phyloP scores from a whole-genome alignment of 495 filamentous ascomycete genomes.

The Talaromyces proteolyticus region DNA sequence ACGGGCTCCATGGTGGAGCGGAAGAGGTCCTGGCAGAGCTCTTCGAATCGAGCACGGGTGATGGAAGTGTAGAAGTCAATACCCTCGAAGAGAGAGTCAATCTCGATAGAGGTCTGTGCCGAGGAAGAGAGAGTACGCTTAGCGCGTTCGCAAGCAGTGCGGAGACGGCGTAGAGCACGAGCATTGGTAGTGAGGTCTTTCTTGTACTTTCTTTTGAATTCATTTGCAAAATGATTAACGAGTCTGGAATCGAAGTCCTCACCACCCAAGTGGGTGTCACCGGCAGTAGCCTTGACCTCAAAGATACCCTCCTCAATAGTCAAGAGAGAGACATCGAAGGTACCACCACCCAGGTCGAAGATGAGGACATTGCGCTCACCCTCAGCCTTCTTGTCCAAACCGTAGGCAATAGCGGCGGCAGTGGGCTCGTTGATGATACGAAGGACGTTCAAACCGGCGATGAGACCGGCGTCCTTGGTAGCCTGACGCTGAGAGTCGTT shows the following conservation, averaged over 20 bases:
- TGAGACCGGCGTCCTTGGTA: conserved; percentile 98
- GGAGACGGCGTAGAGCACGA: conserved; percentile 94
- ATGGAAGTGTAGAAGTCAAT: conserved; percentile 98
- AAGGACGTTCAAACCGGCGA: conserved; percentile 94
- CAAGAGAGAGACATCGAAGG: conserved; percentile 98
- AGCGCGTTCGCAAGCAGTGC: conserved; percentile 98
- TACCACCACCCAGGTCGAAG: conserved; percentile 99
- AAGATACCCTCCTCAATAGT: conserved; percentile 99
- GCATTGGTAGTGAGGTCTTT: conserved; percentile 82
- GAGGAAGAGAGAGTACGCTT: conserved; percentile 97
- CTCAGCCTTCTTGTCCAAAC: conserved; percentile 92
- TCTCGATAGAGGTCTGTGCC: conserved; percentile 96
- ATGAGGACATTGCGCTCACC: conserved; percentile 99
- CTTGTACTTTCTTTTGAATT: conserved; percentile 90
- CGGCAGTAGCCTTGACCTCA: conserved; percentile 97
- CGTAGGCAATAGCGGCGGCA: conserved; percentile 94
- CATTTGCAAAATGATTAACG: conserved; percentile 90
- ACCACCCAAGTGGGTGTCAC: conserved; percentile 98
- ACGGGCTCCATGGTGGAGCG: conserved; percentile 94
- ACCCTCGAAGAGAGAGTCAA: conserved; percentile 97
- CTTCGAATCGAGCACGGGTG: conserved; percentile 99
- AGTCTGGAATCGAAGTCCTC: conserved; percentile 99
- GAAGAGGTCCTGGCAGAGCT: conserved; percentile 96
- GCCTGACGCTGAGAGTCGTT: conserved; percentile 99
- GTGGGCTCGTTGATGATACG: conserved; percentile 99